Evolutionary conservation across 768 basidiomycete genomes (phyloP), one percentile per base, ranked within the genome.

Genomic region (Tephrocybe rancida): DNA sequence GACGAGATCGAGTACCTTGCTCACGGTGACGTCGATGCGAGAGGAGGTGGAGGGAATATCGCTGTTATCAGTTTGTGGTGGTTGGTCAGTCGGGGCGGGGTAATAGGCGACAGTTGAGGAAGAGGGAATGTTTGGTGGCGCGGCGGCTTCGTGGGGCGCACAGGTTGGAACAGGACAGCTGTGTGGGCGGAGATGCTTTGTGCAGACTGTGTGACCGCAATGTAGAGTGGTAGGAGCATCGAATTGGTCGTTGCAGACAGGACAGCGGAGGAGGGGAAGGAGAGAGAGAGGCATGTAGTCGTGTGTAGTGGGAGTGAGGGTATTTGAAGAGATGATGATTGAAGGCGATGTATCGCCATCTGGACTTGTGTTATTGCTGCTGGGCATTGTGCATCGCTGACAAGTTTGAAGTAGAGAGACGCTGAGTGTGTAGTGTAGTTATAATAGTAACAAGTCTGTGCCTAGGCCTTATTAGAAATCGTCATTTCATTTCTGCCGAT

Each of bases 191-290:
- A 59, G 56, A 64, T 91, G 90, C n/a, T 21, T 41, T 0, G 82
- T 68, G 61, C 93, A 97, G 57, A 95, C 57, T 19, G 92, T 79
- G 66, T 97, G 94, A 48, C 94, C 94, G 64, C 94, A 97, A 61
- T 75, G 80, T 35, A 96, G 84, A 0, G 75, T 94, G 73, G 61
- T 87, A 70, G 74, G 92, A 74, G 60, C 69, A 71, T 27, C 77
- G 76, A 94, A 65, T 62, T 75, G 50, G 79, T 70, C 8, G 76
- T 81, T 3, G 60, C 89, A 90, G 67, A 81, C 63, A 3, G 82
- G 78, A 63, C 90, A 91, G 48, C 41, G 45, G 18, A 57, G 60
- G 19, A 58, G 61, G 26, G 54, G 51, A 44, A 53, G 62, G 44
- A 57, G 56, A 41, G 61, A 64, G 60, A 46, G 24, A 29, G 37